Conservation (phyloP, 805 yeast species). For the Yarrowia sp. region DNA sequence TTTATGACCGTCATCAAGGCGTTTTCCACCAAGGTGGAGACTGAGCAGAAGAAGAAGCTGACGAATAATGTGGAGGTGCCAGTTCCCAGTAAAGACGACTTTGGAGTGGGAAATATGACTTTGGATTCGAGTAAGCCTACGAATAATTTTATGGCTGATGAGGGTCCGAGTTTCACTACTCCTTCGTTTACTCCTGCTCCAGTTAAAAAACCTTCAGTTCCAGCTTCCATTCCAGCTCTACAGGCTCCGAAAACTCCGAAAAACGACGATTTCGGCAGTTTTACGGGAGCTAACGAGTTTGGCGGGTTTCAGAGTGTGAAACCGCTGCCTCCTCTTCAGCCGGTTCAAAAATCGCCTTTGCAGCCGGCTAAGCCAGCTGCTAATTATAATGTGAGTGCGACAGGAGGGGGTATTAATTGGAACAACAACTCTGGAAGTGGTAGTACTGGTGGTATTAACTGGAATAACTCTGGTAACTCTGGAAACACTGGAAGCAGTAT, state of each 20-base stretch:
- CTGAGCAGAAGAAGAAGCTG: constrained; percentile 43
- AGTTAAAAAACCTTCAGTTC: background rate
- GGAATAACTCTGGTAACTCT: background rate
- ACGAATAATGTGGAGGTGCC: constrained; percentile 12
- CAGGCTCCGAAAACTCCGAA: background rate
- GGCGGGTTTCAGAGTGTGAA: background rate
- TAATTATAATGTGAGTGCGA: background rate
- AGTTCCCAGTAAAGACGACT: background rate
- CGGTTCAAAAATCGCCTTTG: background rate
- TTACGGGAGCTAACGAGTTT: background rate
- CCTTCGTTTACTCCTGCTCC: background rate
- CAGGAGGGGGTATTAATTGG: background rate
- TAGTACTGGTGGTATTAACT: background rate
- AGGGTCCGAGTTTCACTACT: background rate
- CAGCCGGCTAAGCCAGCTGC: constrained; percentile 4
- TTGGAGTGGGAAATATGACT: background rate
- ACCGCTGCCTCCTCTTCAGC: background rate
- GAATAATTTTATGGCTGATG: background rate
- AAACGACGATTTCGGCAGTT: constrained; percentile 10
- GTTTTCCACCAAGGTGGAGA: constrained; percentile 48
- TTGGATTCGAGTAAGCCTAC: background rate
- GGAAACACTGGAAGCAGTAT: background rate
- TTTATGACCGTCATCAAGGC: constrained; percentile 44
- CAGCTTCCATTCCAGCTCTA: background rate
- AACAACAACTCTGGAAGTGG: background rate